These are phyloP conservation scores for Paramyrothecium roridum DNA, from an alignment of 2,329 filamentous ascomycete species.

Conservation along the genomic window DNA sequence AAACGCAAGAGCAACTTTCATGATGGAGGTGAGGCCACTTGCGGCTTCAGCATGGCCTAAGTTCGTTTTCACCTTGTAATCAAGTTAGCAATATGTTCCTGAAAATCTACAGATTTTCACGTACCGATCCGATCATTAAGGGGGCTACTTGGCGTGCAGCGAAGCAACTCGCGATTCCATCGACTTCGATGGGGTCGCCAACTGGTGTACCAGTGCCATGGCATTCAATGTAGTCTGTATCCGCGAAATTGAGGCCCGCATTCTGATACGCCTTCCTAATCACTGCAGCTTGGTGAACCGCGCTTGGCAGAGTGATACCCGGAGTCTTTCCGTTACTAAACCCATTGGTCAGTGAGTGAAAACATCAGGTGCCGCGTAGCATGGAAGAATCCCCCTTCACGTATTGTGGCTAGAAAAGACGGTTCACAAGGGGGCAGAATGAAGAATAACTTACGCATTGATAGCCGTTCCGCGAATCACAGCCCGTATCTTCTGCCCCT, in stretches of 20 bases:
- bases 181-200: conserved; percentile 22
- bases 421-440: no score
- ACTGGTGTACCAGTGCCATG: conserved; percentile 26
- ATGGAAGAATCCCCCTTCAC: neutral
- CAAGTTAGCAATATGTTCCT: neutral
- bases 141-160: conserved; percentile 19
- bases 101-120: conserved; percentile 21
- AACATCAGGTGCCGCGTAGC: neutral
- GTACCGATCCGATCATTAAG: conserved; percentile 40
- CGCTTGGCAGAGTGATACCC: conserved; percentile 51
- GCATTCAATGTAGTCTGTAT: conserved; percentile 24
- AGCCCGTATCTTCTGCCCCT: conserved; percentile 48
- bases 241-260: conserved; percentile 14
- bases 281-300: conserved; percentile 34
- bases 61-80: conserved; percentile 17
- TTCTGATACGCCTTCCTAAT: conserved; percentile 20
- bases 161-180: conserved; percentile 25
- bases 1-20: conserved; percentile 20
- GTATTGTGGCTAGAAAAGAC: no score
- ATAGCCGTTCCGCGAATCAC: conserved; percentile 44
- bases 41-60: conserved; percentile 23
- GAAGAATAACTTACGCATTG: conserved; percentile 31
- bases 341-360: conserved; percentile 4
- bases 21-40: conserved; percentile 20
- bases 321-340: conserved; percentile 38